Evolutionary conservation across 345 rosid genomes (phyloP).

Genomic region (Stellera chamaejasme): DNA sequence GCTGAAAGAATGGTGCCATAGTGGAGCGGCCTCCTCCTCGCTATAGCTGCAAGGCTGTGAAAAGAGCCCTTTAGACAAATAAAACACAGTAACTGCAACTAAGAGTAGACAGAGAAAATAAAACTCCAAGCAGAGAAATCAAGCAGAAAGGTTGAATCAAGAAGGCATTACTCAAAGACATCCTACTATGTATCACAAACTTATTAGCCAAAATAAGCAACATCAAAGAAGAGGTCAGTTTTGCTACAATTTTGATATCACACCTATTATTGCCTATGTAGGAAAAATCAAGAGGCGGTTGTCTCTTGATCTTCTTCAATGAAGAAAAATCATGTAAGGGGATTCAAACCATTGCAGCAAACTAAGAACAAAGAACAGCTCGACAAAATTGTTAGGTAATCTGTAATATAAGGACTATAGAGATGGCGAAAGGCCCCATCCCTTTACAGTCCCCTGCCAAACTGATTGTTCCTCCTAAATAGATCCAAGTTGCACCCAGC

Average conservation of each 20-base stretch:
- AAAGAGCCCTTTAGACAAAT: constrained; percentile 14
- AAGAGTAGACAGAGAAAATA: neutral
- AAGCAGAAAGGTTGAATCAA: constrained; percentile 3
- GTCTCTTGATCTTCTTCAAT: neutral
- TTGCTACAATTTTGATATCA: neutral
- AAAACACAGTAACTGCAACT: constrained; percentile 6
- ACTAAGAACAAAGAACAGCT: neutral
- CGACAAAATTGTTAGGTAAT: too few species aligned
- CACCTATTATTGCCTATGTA: neutral
- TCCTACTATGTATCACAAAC: neutral
- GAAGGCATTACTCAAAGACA: neutral
- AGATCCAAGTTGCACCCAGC: too few species aligned
- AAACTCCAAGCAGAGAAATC: constrained; percentile 4
- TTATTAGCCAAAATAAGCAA: neutral
- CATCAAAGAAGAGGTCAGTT: neutral
- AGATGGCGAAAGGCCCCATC: too few species aligned
- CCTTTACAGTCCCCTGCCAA: too few species aligned
- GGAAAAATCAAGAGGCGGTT: neutral
- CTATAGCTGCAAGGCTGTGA: constrained; percentile 82
- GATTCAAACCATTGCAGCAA: neutral
- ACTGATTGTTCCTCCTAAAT: too few species aligned
- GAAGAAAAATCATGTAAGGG: neutral
- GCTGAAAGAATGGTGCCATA: constrained; percentile 59
- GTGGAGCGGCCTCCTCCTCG: constrained; percentile 74
- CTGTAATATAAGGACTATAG: too few species aligned